Percentiles rank a stretch among this genome's conserved stretches.
Evolutionary conservation across 257 asterid species (phyloP).

Genomic region (Nicotiana knightiana): DNA sequence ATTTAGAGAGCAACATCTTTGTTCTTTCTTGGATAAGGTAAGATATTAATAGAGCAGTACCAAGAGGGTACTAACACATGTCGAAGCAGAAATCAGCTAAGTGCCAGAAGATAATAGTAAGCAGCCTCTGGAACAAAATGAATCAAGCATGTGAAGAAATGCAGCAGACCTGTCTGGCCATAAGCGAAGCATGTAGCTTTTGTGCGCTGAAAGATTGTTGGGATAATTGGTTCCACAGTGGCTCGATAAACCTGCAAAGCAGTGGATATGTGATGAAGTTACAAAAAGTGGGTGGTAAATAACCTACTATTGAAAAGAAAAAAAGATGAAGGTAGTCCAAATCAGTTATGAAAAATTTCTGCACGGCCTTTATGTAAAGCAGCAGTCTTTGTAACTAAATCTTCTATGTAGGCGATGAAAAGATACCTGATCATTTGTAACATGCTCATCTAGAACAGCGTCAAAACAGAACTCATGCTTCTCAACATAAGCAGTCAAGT

Average conservation of each 20-base stretch:
- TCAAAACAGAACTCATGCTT: conserved; percentile 98
- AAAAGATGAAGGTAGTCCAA: neutral
- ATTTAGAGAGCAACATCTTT: neutral
- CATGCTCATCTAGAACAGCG: conserved; percentile 91
- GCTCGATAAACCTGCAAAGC: conserved; percentile 68
- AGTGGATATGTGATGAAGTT: conserved; percentile 11
- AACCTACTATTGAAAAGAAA: neutral
- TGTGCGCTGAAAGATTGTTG: conserved; percentile 91
- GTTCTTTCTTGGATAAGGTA: neutral
- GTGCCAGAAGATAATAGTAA: neutral
- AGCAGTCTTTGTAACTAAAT: neutral
- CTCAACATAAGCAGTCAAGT: conserved; percentile 97
- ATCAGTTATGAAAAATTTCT: neutral
- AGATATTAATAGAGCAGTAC: neutral
- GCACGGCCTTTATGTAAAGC: neutral
- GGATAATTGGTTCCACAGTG: conserved; percentile 97
- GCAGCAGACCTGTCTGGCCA: conserved; percentile 89
- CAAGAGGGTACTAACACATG: neutral
- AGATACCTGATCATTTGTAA: conserved; percentile 90
- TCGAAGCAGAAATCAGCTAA: neutral
- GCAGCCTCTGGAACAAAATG: neutral
- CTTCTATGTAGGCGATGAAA: neutral
- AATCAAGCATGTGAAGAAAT: conserved; percentile 1
- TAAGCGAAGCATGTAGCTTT: conserved; percentile 99
- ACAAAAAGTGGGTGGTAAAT: neutral